phyloP scores from a whole-genome alignment of 139 green algal species.

The Raphidocelis subcapitata region DNA sequence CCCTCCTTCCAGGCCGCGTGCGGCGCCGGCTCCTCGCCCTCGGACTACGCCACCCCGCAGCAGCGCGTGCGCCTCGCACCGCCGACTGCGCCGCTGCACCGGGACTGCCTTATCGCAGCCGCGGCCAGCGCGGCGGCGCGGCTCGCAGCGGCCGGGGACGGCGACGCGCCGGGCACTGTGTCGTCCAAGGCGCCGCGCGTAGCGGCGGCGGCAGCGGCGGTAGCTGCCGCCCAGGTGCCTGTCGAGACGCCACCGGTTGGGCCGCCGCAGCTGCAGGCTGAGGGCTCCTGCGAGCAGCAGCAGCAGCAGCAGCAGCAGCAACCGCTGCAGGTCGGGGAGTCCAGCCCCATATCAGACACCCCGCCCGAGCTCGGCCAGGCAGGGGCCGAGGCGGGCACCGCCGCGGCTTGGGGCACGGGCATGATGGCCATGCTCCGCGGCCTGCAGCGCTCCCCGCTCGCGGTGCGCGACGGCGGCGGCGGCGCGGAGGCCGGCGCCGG shows the following conservation, averaged over 20 bases:
- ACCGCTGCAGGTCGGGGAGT: no score
- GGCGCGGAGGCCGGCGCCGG: no score
- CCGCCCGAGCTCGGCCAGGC: background rate
- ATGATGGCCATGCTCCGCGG: background rate
- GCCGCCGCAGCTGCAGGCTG: background rate
- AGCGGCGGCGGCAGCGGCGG: no score
- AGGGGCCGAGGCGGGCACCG: background rate
- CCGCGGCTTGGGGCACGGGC: background rate
- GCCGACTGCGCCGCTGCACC: constrained; percentile 22
- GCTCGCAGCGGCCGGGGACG: no score
- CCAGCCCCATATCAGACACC: background rate
- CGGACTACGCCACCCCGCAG: constrained; percentile 19
- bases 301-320: background rate
- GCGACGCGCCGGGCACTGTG: no score
- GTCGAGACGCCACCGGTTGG: no score
- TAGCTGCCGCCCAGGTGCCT: no score
- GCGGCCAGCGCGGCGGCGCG: no score
- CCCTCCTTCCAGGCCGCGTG: no score
- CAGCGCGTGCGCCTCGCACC: background rate
- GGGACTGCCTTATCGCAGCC: constrained; percentile 24
- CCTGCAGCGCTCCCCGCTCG: background rate
- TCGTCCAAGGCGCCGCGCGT: no score
- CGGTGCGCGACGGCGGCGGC: no score
- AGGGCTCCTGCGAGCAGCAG: background rate
- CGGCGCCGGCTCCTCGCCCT: background rate